These are phyloP conservation scores for Blastocladiella emersonii DNA, from an alignment of 371 early-diverging fungal genomes.

Conservation along the genomic window DNA sequence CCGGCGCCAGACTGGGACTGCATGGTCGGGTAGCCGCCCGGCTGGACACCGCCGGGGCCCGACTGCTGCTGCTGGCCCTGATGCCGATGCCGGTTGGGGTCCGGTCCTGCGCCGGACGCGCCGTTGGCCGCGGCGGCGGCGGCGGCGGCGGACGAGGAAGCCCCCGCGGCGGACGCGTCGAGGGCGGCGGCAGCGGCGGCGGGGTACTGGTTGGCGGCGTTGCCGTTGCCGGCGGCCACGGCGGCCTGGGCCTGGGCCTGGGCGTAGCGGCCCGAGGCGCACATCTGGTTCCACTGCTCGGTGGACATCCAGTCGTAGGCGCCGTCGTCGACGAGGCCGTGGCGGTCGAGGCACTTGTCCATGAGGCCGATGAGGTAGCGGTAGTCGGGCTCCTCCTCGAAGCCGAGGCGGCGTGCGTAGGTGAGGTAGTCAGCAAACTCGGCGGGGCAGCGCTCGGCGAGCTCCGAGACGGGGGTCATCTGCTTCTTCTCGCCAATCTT, in stretches of 20 bases:
- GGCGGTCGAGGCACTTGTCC: conserved; percentile 59
- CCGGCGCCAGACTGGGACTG: too few relatives aligned
- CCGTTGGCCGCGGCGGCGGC: neutral
- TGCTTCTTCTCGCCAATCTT: conserved; percentile 97
- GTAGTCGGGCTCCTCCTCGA: conserved; percentile 97
- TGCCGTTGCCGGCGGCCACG: neutral
- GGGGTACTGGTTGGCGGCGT: neutral
- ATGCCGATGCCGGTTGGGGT: neutral
- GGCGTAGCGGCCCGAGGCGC: neutral
- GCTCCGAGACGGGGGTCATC: conserved; percentile 73
- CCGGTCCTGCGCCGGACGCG: neutral
- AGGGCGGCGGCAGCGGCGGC: neutral
- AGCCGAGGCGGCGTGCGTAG: conserved; percentile 85
- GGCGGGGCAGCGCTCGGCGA: conserved; percentile 88
- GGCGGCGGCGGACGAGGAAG: too few relatives aligned
- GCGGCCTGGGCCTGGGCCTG: neutral
- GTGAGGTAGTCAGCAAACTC: conserved; percentile 84
- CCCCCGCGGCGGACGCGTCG: neutral
- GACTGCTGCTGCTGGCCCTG: neutral
- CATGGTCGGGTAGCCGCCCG: too few relatives aligned
- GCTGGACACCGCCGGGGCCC: neutral
- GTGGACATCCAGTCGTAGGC: conserved; percentile 84
- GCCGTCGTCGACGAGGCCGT: conserved; percentile 74
- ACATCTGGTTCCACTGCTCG: neutral
- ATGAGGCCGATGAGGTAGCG: conserved; percentile 76